Base-by-base conservation (phyloP, 208 protist species). In the Angomonas deanei region DNA sequence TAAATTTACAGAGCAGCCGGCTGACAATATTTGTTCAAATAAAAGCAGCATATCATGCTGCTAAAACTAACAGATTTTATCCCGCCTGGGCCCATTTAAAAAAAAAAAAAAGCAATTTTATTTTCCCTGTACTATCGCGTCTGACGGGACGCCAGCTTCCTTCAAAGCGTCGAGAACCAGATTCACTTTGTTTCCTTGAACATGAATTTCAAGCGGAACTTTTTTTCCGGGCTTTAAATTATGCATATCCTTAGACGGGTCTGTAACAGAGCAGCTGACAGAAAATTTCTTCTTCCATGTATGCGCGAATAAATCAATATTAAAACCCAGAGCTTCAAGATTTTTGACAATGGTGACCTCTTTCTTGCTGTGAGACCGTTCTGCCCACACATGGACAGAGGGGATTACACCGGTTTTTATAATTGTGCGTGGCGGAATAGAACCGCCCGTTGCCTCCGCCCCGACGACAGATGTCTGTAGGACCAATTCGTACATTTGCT, bases 211-310 rank as follows among this genome's bases (percentile, higher is more conserved):
- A 0, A 82, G 54, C 27, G 75, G 50, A 38, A 88, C 67, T 42
- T 86, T 86, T 17, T 74, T 88, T 3, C 79, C 74, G 2, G 42
- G 13, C 49, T 94, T 91, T 3, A 91, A 38, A 15, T 78, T 83
- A 36, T 55, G 66, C 68, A 81, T 82, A 5, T 83, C 65, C 21
- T 55, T 63, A 3, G 77, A 64, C 4, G 80, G 80, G 61, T 94
- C 79, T 21, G 81, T 55, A 15, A 90, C 53, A 17, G 49, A 68
- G 61, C 75, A 84, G 57, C 76, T 81, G 0, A 74, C 76, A 17
- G 70, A 86, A 64, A 90, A 91, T 17, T 66, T 67, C 19, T 84
- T 74, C 30, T 76, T 78, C 86, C 86, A 92, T 28, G 66, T 47
- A 34, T 24, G 54, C 19, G 64, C 61, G 26, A 93, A 49, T 21